phyloP scores from a whole-genome alignment of 2,329 filamentous ascomycete genomes.

The Fusarium nematophilum region DNA sequence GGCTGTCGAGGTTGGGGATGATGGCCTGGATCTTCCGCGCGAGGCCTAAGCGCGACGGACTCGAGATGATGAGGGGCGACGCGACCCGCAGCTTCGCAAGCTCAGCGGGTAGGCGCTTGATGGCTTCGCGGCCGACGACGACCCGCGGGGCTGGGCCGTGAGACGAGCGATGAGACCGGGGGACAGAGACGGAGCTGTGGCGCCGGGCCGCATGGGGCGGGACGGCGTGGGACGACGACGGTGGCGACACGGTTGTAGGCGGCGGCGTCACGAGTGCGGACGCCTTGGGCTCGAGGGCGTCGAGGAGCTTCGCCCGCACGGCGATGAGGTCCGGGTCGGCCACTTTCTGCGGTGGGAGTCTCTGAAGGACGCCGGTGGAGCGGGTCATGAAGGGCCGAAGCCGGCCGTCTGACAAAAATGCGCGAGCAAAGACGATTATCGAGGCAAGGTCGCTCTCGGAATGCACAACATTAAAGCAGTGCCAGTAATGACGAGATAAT shows the following conservation, averaged over 20 bases:
- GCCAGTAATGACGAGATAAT: constrained; percentile 15
- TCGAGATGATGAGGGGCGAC: constrained; percentile 52
- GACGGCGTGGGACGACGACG: constrained; percentile 11
- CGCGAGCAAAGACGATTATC: too few species aligned
- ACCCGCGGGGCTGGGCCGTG: constrained; percentile 45
- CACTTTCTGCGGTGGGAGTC: constrained; percentile 21
- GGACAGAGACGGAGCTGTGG: constrained; percentile 4
- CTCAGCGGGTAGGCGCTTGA: constrained; percentile 49
- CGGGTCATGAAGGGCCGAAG: constrained; percentile 29
- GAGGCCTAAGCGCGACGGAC: constrained; percentile 51
- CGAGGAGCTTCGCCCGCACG: constrained; percentile 18
- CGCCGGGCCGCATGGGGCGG: constrained; percentile 8
- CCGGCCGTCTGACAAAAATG: constrained; percentile 5
- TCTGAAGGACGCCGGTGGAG: constrained; percentile 13
- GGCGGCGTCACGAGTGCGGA: constrained; percentile 31
- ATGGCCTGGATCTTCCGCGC: constrained; percentile 49
- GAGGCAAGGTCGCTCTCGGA: background rate
- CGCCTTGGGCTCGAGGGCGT: constrained; percentile 29
- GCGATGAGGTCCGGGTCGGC: constrained; percentile 33
- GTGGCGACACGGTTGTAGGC: constrained; percentile 31
- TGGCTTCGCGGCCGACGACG: constrained; percentile 49
- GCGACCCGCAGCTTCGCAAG: constrained; percentile 47
- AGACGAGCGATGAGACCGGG: background rate
- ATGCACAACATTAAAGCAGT: constrained; percentile 24
- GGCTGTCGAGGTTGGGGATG: constrained; percentile 48